Conservation (phyloP, 2,329 filamentous ascomycete species). For the Trichoderma endophyticum region DNA sequence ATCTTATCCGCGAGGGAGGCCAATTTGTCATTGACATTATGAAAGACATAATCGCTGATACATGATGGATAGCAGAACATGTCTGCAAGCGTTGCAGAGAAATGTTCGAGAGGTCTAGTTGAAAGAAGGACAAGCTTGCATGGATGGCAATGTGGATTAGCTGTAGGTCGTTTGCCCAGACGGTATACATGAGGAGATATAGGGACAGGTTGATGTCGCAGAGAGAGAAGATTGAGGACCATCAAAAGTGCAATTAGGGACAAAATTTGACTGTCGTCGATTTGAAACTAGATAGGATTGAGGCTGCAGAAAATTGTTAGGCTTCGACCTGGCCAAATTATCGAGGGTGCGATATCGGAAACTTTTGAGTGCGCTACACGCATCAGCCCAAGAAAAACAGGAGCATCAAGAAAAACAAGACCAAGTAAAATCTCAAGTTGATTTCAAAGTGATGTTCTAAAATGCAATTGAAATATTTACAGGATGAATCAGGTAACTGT, state of each 20-base stretch:
- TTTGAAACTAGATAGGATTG: background rate
- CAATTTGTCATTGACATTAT: conserved; percentile 7
- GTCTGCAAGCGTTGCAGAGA: background rate
- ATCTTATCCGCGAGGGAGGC: conserved; percentile 12
- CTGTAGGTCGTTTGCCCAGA: background rate
- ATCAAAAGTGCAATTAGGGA: background rate
- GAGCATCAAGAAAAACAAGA: background rate
- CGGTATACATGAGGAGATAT: background rate
- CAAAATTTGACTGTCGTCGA: background rate
- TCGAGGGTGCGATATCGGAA: background rate
- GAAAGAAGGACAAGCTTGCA: background rate
- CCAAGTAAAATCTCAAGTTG: background rate
- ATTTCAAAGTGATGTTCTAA: background rate
- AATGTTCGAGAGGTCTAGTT: background rate
- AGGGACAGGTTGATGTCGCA: background rate
- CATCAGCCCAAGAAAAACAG: background rate
- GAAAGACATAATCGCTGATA: background rate
- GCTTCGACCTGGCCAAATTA: background rate
- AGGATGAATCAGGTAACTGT: background rate
- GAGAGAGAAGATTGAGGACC: background rate
- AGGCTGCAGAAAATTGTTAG: background rate
- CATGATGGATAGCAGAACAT: background rate
- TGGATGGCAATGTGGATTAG: background rate
- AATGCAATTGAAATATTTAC: background rate
- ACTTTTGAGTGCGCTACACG: background rate